Conservation (phyloP, 129 eudicot genomes). For the Ambrosia trifida region DNA sequence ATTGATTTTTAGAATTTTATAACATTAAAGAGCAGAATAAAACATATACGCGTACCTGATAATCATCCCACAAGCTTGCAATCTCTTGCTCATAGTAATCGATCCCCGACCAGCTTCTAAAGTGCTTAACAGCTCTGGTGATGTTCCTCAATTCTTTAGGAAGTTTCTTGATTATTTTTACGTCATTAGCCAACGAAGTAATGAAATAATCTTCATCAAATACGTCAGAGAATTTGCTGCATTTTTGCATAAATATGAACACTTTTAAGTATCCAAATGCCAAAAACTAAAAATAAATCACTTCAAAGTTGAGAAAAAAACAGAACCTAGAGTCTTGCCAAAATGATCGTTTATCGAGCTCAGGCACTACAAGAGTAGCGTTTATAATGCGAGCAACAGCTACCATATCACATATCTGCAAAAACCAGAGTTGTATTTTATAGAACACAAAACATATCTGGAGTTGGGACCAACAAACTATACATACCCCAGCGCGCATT, state of each 20-base stretch:
- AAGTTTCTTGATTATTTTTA: constrained; percentile 64
- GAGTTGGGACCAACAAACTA: neutral
- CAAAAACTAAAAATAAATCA: neutral
- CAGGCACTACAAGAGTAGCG: constrained; percentile 90
- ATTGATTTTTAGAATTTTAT: neutral
- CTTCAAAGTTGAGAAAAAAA: neutral
- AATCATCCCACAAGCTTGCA: constrained; percentile 76
- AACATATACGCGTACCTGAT: constrained; percentile 49
- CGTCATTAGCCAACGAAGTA: constrained; percentile 67
- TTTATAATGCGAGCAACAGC: constrained; percentile 85
- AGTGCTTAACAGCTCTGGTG: constrained; percentile 84
- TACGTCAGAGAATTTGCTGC: constrained; percentile 94
- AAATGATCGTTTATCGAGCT: constrained; percentile 87
- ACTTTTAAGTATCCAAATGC: constrained; percentile 9
- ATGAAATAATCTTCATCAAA: constrained; percentile 86
- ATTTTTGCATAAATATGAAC: constrained; percentile 17
- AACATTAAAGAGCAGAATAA: constrained; percentile 7
- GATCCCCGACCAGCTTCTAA: constrained; percentile 90
- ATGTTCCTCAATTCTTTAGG: constrained; percentile 70
- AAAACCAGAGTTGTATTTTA: neutral
- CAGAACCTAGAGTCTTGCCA: constrained; percentile 90
- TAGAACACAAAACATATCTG: neutral
- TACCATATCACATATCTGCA: constrained; percentile 94
- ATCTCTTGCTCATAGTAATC: constrained; percentile 84
- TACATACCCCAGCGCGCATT: constrained; percentile 93